phyloP scores from a whole-genome alignment of 2,329 filamentous ascomycete species.

The Fusarium lateritium region DNA sequence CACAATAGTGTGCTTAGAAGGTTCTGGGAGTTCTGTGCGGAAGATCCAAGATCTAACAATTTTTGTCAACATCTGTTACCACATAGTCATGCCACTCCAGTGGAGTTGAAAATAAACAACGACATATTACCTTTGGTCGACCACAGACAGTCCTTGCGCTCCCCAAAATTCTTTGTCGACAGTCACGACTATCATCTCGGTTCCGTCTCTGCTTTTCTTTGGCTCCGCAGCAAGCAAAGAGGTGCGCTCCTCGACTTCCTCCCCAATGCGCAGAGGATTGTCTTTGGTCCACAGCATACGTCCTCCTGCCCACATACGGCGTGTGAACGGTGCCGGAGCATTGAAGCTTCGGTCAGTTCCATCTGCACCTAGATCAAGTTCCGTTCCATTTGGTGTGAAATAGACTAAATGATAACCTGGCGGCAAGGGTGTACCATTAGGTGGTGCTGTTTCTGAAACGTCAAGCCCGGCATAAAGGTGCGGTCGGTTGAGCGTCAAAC shows the following conservation, averaged over 20 bases:
- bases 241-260: background rate
- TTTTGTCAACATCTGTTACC: background rate
- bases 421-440: background rate
- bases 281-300: background rate
- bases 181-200: background rate
- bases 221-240: background rate
- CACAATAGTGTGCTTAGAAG: background rate
- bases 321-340: background rate
- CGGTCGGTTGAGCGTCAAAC: background rate
- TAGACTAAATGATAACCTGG: conserved; percentile 1
- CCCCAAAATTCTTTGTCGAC: conserved; percentile 3
- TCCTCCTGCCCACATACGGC: background rate
- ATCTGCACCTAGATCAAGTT: background rate
- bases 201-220: conserved; percentile 1
- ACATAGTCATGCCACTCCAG: background rate
- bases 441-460: background rate
- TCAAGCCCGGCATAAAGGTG: background rate
- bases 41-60: background rate
- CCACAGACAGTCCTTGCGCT: background rate
- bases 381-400: conserved; percentile 1
- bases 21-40: background rate
- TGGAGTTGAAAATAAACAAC: background rate
- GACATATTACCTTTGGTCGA: background rate
- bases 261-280: background rate
- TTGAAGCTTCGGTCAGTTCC: background rate